Conservation (phyloP, 805 yeast genomes). For the Myxozyma mucilagina region DNA sequence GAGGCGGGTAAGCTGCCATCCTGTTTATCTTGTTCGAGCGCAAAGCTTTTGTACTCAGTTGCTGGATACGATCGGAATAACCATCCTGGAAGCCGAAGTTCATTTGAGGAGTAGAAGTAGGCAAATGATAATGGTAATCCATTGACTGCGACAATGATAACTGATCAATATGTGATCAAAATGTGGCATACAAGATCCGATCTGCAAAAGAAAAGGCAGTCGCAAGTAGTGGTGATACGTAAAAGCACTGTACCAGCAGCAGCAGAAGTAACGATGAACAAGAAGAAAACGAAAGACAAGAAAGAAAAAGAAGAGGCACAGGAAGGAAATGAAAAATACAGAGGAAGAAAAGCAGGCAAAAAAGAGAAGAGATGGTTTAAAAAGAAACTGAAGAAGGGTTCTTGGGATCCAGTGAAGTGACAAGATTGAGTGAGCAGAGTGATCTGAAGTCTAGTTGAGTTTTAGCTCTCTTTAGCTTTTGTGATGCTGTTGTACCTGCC, state of each 20-base stretch:
- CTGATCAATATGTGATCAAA: background rate
- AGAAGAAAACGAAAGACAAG: constrained; percentile 2
- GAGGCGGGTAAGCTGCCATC: constrained; percentile 17
- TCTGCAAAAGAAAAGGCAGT: background rate
- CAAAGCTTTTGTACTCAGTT: constrained; percentile 1
- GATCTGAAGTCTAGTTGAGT: background rate
- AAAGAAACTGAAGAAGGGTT: too few species aligned
- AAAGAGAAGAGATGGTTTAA: background rate
- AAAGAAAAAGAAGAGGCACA: background rate
- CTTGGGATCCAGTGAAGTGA: background rate
- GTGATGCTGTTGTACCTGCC: too few species aligned
- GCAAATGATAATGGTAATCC: background rate
- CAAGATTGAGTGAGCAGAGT: background rate
- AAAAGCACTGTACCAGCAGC: background rate
- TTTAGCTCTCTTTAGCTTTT: background rate
- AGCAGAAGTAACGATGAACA: background rate
- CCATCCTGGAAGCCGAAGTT: background rate
- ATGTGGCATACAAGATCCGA: background rate
- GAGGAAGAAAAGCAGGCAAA: background rate
- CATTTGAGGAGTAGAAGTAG: background rate
- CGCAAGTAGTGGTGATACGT: background rate
- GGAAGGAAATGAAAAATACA: background rate
- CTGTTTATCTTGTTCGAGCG: constrained; percentile 9
- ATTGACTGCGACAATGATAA: background rate
- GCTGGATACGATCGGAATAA: background rate